phyloP scores from a whole-genome alignment of 768 basidiomycete genomes.

The Phaffia australis region DNA sequence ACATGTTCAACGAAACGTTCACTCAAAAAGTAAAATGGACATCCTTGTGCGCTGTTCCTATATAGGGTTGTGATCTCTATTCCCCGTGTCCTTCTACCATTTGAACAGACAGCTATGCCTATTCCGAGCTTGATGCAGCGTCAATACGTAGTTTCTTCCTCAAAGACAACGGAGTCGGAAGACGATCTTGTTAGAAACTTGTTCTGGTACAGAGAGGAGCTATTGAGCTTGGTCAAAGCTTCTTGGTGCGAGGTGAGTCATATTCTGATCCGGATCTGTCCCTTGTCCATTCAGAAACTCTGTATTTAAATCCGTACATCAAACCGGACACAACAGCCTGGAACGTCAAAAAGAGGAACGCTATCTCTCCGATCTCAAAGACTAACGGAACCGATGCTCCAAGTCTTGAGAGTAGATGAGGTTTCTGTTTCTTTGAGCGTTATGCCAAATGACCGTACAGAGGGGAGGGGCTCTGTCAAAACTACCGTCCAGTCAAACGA shows the following conservation, averaged over 20 bases:
- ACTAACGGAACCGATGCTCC: slow-evolving; percentile 68
- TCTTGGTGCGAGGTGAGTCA: slow-evolving; percentile 75
- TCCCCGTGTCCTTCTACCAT: slow-evolving; percentile 54
- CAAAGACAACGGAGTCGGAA: slow-evolving; percentile 51
- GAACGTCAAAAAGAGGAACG: slow-evolving; percentile 62
- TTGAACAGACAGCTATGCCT: slow-evolving; percentile 50
- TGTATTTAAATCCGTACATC: not conserved
- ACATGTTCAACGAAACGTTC: too few relatives aligned
- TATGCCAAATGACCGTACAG: not conserved
- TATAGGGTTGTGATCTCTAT: slow-evolving; percentile 40
- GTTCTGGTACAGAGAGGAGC: slow-evolving; percentile 92
- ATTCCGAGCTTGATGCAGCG: slow-evolving; percentile 78
- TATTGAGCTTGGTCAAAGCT: slow-evolving; percentile 58
- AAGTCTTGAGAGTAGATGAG: slow-evolving; percentile 58
- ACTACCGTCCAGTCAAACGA: slow-evolving; percentile 25
- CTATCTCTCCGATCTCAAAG: slow-evolving; percentile 67
- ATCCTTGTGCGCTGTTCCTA: not conserved
- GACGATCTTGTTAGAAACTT: slow-evolving; percentile 51
- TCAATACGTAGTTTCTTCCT: slow-evolving; percentile 80
- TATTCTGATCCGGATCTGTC: not conserved
- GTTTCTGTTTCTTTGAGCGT: slow-evolving; percentile 33
- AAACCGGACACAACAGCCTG: slow-evolving; percentile 47
- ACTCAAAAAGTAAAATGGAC: not conserved
- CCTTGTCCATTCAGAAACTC: not conserved
- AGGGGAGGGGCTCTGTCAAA: not conserved